Percentiles rank a stretch among this genome's conserved stretches.
phyloP scores from a whole-genome alignment of 2,329 filamentous ascomycete species.

The Colletotrichum sp. region DNA sequence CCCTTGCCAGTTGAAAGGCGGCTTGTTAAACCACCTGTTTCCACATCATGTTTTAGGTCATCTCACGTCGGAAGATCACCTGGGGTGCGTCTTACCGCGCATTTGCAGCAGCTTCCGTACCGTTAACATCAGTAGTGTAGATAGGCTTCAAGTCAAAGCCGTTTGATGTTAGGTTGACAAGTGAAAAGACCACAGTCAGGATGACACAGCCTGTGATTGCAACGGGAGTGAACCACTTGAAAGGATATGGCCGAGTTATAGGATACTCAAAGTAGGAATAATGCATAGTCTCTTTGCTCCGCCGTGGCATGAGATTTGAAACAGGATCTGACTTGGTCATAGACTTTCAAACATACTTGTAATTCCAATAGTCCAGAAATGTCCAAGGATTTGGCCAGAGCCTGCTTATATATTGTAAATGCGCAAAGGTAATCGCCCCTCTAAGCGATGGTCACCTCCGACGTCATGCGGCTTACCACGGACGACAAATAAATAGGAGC shows the following conservation, averaged over 20 bases:
- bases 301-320: not conserved
- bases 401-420: not conserved
- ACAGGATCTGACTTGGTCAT: not conserved
- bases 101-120: not conserved
- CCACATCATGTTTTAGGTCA: accelerated
- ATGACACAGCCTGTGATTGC: not conserved
- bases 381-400: accelerated
- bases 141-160: not conserved
- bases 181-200: not conserved
- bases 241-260: not conserved
- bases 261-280: not conserved
- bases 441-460: not conserved
- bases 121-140: not conserved
- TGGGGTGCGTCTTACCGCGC: not conserved
- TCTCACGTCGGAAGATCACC: accelerated
- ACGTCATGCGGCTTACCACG: not conserved
- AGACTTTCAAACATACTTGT: not conserved
- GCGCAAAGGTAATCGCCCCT: not conserved
- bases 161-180: not conserved
- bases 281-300: not conserved
- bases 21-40: not conserved
- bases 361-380: not conserved
- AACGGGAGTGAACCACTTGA: not conserved
- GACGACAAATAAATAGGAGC: not conserved
- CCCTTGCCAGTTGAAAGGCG: not conserved